Conservation (phyloP, 257 asterid species). For the Scutellaria baicalensis region DNA sequence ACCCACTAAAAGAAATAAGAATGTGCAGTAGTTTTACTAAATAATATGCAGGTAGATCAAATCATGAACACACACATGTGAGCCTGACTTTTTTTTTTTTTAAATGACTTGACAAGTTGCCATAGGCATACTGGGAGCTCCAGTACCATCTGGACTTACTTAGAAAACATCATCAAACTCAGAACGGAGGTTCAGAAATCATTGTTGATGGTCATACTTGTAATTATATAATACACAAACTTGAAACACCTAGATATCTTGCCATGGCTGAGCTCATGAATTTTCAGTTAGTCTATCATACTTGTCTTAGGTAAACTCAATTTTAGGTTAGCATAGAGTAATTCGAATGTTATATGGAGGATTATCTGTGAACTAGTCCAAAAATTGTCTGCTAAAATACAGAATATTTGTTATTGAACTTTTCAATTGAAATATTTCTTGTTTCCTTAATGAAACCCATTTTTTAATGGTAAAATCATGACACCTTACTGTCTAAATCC, state of each 20-base stretch:
- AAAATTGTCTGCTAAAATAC: neutral
- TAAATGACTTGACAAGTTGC: neutral
- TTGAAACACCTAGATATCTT: neutral
- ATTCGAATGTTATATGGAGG: neutral
- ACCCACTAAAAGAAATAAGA: neutral
- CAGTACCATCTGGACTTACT: neutral
- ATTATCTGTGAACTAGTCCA: neutral
- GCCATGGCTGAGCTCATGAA: neutral
- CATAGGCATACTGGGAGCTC: neutral
- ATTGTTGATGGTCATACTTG: neutral
- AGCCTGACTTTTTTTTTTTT: neutral
- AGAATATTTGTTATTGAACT: neutral
- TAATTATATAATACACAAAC: neutral
- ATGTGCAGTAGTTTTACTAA: neutral
- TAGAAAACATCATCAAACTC: neutral
- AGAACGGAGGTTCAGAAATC: neutral
- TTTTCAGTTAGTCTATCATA: neutral
- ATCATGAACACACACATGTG: neutral
- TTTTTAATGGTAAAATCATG: neutral
- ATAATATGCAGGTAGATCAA: neutral
- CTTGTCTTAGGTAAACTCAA: neutral
- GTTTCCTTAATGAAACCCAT: neutral
- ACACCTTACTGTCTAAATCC: neutral
- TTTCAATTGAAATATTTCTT: neutral
- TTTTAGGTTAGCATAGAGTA: neutral